Evolutionary conservation across 345 rosid genomes (phyloP), one percentile per base, ranked within the genome.

Genomic region (Aethionema arabicum): DNA sequence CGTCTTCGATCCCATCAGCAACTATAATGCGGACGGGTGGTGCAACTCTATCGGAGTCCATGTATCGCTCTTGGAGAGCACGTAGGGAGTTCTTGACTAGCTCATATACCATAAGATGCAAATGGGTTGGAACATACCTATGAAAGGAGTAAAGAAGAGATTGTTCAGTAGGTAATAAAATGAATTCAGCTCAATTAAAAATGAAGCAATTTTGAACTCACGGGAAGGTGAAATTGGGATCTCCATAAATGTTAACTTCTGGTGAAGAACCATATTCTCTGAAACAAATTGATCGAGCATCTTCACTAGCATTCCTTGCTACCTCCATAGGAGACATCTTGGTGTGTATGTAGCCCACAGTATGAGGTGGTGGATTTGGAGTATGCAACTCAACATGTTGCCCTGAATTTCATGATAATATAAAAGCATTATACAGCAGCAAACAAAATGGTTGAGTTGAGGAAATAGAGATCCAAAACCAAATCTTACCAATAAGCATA

Each of bases 311-410:
- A 66, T 87, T 77, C 56, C 74, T 73, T 3, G 99, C 96, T 44
- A 90, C 89, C 78, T 82, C 86, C 77, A 90, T 51, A 0, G 99
- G 99, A 74, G 99, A 95, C 97, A 87, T 90, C 77, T 83, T 87
- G 32, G 97, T 87, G 72, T 95, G 79, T 74, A 95, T 95, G 74
- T 78, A 90, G 37, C 99, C 99, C 44, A 95, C 81, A 9, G 78
- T 74, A 66, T 86, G 81, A 52, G 84, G 96, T 61, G 85, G 85
- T 4, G 99, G 95, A 21, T 86, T 83, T 39, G 92, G 92, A 74
- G 90, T 90, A 76, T 95, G 99, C 81, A 95, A 73, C 78, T 95
- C 96, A 67, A 95, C 99, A 50, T 95, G 99, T 84, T 95, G 97
- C 80, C 96, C 99, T 90, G 92, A 57, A 74, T 73, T 56, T 67